Percentiles rank a stretch among this genome's conserved stretches.
These are phyloP conservation scores for Teunomyces lycoperdinae DNA, from an alignment of 805 yeast genomes.

Conservation along the genomic window DNA sequence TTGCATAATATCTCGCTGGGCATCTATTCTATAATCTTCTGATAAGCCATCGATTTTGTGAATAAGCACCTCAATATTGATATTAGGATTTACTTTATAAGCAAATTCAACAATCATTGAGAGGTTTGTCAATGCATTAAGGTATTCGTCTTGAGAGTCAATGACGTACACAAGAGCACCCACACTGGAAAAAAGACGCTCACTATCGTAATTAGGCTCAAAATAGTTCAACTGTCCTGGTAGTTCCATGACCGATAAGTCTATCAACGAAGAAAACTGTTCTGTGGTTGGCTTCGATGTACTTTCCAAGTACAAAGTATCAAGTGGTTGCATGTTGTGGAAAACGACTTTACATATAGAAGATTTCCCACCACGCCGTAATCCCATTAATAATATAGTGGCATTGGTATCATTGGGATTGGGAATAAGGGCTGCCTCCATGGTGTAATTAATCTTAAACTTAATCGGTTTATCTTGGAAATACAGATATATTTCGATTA, in stretches of 20 bases:
- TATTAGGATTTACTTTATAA: slow-evolving; percentile 74
- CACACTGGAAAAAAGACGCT: slow-evolving; percentile 70
- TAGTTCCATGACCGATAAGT: slow-evolving; percentile 84
- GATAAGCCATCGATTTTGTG: slow-evolving; percentile 95
- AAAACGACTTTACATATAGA: slow-evolving; percentile 95
- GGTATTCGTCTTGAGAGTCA: slow-evolving; percentile 92
- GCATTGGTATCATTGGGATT: slow-evolving; percentile 59
- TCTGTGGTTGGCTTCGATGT: slow-evolving; percentile 88
- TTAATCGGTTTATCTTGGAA: neutral
- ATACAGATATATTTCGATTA: neutral
- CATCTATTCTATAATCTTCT: slow-evolving; percentile 91
- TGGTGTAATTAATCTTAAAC: neutral
- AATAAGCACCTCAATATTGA: slow-evolving; percentile 87
- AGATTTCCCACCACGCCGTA: slow-evolving; percentile 88
- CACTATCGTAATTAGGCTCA: slow-evolving; percentile 81
- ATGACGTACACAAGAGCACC: slow-evolving; percentile 93
- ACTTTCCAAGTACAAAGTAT: slow-evolving; percentile 84
- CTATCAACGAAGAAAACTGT: slow-evolving; percentile 77
- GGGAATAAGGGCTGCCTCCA: slow-evolving; percentile 20
- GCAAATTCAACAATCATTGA: slow-evolving; percentile 89
- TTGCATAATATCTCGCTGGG: slow-evolving; percentile 95
- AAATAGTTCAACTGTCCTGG: slow-evolving; percentile 92
- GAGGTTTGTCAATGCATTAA: slow-evolving; percentile 84
- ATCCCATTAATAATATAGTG: slow-evolving; percentile 84
- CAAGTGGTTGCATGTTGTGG: slow-evolving; percentile 94